Percentiles rank a stretch among this genome's conserved stretches.
These are phyloP conservation scores for Asparagopsis taxiformis DNA, from an alignment of 31 red algal genomes.

Conservation along the genomic window DNA sequence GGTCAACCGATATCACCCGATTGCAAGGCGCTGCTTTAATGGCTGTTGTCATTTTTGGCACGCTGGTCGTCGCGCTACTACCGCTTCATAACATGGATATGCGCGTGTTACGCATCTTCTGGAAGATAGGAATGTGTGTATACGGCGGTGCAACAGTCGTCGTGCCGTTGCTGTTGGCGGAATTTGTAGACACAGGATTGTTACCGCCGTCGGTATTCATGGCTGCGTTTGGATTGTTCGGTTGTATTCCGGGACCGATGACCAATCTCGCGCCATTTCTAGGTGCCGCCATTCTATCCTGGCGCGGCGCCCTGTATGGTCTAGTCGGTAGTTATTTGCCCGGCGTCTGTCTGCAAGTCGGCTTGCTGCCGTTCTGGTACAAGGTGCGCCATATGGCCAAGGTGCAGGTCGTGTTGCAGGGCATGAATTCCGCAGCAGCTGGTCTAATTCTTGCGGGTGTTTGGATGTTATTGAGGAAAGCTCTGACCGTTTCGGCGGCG, in stretches of 20 bases:
- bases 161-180: neutral
- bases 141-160: neutral
- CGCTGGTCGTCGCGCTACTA: neutral
- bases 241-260: slow-evolving; percentile 67
- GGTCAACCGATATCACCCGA: neutral
- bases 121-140: neutral
- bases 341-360: slow-evolving; percentile 42
- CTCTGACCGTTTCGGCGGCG: slow-evolving; percentile 21
- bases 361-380: slow-evolving; percentile 67
- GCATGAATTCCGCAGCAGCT: slow-evolving; percentile 62
- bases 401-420: slow-evolving; percentile 31
- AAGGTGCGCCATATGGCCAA: slow-evolving; percentile 15
- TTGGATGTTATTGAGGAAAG: slow-evolving; percentile 45
- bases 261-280: slow-evolving; percentile 75
- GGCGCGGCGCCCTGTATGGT: slow-evolving; percentile 34
- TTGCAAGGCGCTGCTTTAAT: neutral
- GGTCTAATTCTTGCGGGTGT: slow-evolving; percentile 65
- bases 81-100: neutral
- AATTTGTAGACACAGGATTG: neutral
- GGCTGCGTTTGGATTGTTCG: slow-evolving; percentile 9
- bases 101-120: neutral
- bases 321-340: slow-evolving; percentile 52
- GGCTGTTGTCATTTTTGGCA: neutral
- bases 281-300: slow-evolving; percentile 41
- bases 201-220: neutral